phyloP scores from a whole-genome alignment of 805 yeast species.

The Zygoascus biomembranicola region DNA sequence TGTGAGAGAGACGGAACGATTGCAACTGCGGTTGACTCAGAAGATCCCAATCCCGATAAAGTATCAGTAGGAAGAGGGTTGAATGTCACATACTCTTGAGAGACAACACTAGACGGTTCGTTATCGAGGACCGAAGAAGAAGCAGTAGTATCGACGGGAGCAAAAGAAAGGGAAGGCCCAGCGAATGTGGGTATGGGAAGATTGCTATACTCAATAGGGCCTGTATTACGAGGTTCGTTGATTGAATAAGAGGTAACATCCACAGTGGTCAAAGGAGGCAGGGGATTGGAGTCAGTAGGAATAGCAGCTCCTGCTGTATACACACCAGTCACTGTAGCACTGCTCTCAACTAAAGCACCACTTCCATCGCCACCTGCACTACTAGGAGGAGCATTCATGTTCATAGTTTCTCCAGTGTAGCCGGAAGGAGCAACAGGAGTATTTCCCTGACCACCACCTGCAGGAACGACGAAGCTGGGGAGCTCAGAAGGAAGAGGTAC shows the following conservation, averaged over 20 bases:
- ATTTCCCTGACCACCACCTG: conserved; percentile 1
- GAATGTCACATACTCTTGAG: background rate
- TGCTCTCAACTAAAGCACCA: background rate
- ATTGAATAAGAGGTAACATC: background rate
- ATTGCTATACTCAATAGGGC: background rate
- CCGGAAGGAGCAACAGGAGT: background rate
- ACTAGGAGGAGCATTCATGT: background rate
- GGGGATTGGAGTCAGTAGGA: background rate
- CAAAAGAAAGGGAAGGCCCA: background rate
- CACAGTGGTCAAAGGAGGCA: background rate
- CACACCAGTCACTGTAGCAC: background rate
- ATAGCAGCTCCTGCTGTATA: conserved; percentile 1
- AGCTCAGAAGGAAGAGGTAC: background rate
- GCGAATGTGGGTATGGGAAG: background rate
- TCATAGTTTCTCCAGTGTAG: background rate
- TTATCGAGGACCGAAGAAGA: background rate
- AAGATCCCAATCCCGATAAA: background rate
- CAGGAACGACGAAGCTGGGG: background rate
- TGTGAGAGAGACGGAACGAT: background rate
- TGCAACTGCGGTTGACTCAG: background rate
- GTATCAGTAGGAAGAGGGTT: background rate
- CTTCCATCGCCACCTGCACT: background rate
- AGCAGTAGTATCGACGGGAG: background rate
- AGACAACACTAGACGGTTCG: background rate
- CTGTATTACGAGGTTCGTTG: background rate